Evolutionary conservation across 2,329 filamentous ascomycete species (phyloP).

Genomic region (Corinectria fuckeliana): DNA sequence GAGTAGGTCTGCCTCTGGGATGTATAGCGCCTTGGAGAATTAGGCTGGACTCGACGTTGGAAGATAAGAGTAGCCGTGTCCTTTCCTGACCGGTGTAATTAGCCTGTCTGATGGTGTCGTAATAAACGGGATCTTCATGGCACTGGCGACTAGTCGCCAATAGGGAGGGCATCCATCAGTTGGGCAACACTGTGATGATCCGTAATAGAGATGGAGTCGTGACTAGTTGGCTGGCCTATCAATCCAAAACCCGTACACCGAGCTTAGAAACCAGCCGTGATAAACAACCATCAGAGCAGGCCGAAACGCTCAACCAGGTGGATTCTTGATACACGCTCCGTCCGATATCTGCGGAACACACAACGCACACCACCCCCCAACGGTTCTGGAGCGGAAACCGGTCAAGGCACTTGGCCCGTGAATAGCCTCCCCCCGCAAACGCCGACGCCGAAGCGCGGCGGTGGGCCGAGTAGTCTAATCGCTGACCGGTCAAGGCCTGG

Average conservation of each 20-base stretch:
- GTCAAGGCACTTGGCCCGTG: conserved; percentile 1
- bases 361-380: not conserved
- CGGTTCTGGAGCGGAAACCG: not conserved
- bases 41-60: not conserved
- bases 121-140: not conserved
- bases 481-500: conserved; percentile 9
- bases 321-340: not conserved
- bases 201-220: not conserved
- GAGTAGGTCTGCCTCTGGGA: not conserved
- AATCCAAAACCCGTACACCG: not conserved
- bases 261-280: not conserved
- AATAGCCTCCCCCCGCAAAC: conserved; percentile 5
- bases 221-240: not conserved
- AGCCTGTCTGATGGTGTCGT: not conserved
- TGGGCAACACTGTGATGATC: not conserved
- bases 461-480: not conserved
- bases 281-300: not conserved
- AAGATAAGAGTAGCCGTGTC: not conserved
- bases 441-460: not conserved
- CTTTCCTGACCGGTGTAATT: not conserved
- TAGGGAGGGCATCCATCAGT: not conserved
- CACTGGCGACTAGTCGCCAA: not conserved
- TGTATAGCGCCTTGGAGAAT: not conserved
- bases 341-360: not conserved
- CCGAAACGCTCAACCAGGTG: not conserved